A percentile compares a stretch with the other conserved stretches of the same genome.
Evolutionary conservation across 164 flowering plant species (phyloP).

Genomic region (Houttuynia cordata): DNA sequence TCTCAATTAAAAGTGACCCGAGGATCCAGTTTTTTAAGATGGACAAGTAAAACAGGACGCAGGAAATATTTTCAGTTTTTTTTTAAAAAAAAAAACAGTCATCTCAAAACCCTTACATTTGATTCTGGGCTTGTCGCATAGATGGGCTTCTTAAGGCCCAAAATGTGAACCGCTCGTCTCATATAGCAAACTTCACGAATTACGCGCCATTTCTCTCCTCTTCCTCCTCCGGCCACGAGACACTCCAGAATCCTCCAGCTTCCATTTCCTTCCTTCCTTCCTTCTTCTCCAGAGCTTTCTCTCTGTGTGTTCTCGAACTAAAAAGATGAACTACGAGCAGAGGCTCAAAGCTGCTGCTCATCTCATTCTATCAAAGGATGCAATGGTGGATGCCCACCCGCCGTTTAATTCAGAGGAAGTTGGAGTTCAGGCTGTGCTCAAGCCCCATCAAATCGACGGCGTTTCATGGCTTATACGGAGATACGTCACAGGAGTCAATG

Average conservation of each 20-base stretch:
- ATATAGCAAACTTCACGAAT: no score
- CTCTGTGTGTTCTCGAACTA: background rate
- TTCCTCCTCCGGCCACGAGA: background rate
- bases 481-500: conserved; percentile 66
- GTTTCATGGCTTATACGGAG: conserved; percentile 79
- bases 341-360: conserved; percentile 64
- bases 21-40: no score
- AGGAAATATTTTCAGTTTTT: no score
- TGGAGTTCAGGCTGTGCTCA: conserved; percentile 59
- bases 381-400: conserved; percentile 11
- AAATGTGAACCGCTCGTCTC: no score
- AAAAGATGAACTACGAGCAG: conserved; percentile 47
- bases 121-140: no score
- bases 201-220: conserved; percentile 3
- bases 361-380: conserved; percentile 34
- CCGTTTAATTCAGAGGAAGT: conserved; percentile 20
- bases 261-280: no score
- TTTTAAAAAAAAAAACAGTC: no score
- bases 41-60: no score
- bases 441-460: conserved; percentile 82
- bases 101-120: no score
- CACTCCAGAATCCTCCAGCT: background rate
- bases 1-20: no score
- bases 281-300: background rate
- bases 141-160: no score